phyloP scores from a whole-genome alignment of 2,329 filamentous ascomycete species.

The Scytalidium lignicola region DNA sequence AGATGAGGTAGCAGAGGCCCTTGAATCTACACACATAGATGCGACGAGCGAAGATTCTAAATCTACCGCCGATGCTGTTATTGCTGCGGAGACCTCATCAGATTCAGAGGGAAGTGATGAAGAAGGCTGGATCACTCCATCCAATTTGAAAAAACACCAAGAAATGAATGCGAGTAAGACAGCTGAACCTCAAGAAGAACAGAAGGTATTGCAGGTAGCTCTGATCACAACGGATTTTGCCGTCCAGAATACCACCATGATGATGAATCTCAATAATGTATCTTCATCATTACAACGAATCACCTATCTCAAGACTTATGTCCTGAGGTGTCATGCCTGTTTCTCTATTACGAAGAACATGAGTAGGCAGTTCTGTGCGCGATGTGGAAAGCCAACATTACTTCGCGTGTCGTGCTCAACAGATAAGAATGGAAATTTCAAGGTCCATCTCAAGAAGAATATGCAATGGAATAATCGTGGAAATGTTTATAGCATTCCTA shows the following conservation, averaged over 20 bases:
- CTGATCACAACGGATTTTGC: slow-evolving; percentile 93
- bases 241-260: slow-evolving; percentile 94
- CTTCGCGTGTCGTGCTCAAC: slow-evolving; percentile 83
- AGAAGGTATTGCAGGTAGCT: slow-evolving; percentile 74
- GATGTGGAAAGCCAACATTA: slow-evolving; percentile 83
- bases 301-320: slow-evolving; percentile 78
- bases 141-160: slow-evolving; percentile 83
- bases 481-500: slow-evolving; percentile 88
- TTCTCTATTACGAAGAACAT: slow-evolving; percentile 82
- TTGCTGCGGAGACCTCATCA: slow-evolving; percentile 6
- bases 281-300: slow-evolving; percentile 76
- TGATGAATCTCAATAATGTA: slow-evolving; percentile 89
- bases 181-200: slow-evolving; percentile 43
- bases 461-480: slow-evolving; percentile 95
- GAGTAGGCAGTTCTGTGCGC: slow-evolving; percentile 84
- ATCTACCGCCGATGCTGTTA: slow-evolving; percentile 16
- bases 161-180: slow-evolving; percentile 53
- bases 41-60: not conserved
- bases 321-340: slow-evolving; percentile 90
- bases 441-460: slow-evolving; percentile 83
- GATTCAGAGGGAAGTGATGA: slow-evolving; percentile 40
- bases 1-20: slow-evolving; percentile 9
- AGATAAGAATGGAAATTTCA: slow-evolving; percentile 73
- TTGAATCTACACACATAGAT: not conserved
- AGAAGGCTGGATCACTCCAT: slow-evolving; percentile 90